A percentile compares a stretch with the other conserved stretches of the same genome.
phyloP scores from a whole-genome alignment of 202 grass and related monocot species.

The Setaria italica region DNA sequence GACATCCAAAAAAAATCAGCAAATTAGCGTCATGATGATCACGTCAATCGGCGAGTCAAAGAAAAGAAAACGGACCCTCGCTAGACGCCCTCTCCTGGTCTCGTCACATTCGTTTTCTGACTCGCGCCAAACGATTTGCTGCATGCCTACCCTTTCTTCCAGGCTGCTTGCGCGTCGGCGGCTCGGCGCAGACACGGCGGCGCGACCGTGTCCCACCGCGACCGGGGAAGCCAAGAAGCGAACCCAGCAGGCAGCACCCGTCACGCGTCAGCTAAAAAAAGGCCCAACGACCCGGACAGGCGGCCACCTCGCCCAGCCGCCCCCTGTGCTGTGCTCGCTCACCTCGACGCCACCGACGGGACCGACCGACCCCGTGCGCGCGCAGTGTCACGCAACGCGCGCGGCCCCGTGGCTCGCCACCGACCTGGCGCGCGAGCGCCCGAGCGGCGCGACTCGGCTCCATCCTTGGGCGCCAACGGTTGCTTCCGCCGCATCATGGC shows the following conservation, averaged over 20 bases:
- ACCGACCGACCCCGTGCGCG: background rate
- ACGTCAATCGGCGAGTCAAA: background rate
- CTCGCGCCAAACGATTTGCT: background rate
- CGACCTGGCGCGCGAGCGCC: background rate
- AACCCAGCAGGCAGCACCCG: background rate
- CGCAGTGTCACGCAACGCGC: background rate
- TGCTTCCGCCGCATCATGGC: background rate
- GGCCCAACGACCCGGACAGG: background rate
- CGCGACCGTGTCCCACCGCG: constrained; percentile 4
- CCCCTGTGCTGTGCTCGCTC: too few species aligned
- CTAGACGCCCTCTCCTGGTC: background rate
- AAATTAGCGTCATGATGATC: too few species aligned
- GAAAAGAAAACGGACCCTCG: background rate
- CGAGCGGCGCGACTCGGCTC: background rate
- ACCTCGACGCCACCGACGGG: constrained; percentile 23
- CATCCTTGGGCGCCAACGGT: background rate
- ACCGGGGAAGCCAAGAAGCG: background rate
- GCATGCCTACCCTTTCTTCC: background rate
- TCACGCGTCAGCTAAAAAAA: background rate
- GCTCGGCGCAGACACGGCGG: background rate
- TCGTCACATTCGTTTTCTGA: background rate
- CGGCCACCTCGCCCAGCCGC: background rate
- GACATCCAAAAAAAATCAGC: too few species aligned
- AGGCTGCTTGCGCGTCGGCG: background rate
- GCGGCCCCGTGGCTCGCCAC: background rate